Conservation (phyloP, 2,329 filamentous ascomycete species). For the Penicillium sp. region DNA sequence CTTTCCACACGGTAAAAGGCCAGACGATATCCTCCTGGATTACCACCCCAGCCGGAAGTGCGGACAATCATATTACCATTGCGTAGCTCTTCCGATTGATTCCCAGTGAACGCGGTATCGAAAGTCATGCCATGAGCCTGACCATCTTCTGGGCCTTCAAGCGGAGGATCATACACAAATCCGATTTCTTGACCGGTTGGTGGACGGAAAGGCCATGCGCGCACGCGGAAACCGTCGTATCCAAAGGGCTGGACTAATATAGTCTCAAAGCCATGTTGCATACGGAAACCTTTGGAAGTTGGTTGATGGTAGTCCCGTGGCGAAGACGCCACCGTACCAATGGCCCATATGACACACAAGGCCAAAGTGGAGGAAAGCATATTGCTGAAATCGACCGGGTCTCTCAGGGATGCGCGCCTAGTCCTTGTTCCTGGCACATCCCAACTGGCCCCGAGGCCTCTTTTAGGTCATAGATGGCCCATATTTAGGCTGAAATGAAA, state of each 20-base stretch:
- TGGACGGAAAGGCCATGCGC: slow-evolving; percentile 40
- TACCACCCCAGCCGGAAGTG: slow-evolving; percentile 25
- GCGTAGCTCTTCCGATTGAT: slow-evolving; percentile 28
- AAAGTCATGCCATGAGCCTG: slow-evolving; percentile 33
- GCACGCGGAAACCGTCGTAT: slow-evolving; percentile 41
- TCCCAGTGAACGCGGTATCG: slow-evolving; percentile 35
- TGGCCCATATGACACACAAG: neutral
- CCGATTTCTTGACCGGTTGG: slow-evolving; percentile 37
- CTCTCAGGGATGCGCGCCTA: too few relatives aligned
- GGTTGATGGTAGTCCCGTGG: too few relatives aligned
- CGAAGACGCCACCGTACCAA: too few relatives aligned
- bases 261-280: slow-evolving; percentile 42
- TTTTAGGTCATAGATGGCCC: neutral
- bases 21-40: neutral
- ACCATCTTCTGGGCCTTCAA: slow-evolving; percentile 38
- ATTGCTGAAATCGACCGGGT: neutral
- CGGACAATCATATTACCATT: slow-evolving; percentile 40
- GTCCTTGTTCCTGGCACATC: neutral
- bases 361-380: slow-evolving; percentile 2
- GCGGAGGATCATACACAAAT: slow-evolving; percentile 41
- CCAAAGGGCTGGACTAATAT: slow-evolving; percentile 42
- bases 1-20: neutral
- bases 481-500: neutral
- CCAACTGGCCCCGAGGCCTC: neutral
- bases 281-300: slow-evolving; percentile 22